Evolutionary conservation across 2,329 filamentous ascomycete species (phyloP), one percentile per base, ranked within the genome.

Genomic region (Mycosphaerella sp.): DNA sequence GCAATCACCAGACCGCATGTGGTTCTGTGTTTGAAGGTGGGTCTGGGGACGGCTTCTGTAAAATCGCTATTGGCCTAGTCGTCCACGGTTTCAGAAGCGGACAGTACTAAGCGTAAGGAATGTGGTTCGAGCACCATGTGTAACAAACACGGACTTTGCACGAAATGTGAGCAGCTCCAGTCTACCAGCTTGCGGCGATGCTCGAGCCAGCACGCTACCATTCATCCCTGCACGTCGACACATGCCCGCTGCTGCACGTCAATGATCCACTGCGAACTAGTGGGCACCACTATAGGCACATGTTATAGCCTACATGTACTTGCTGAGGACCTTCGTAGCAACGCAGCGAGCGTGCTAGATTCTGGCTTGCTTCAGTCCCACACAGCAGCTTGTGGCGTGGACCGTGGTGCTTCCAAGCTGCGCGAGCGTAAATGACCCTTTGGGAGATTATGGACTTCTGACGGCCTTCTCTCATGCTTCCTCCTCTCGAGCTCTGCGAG

Each of bases 301-400:
- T 56, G 53, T 44, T 43, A 49, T 43, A 47, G 18, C 28, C 21
- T 25, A 5, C 21, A n/a, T n/a, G n/a, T 50, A 44, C 36, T 49
- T 39, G 34, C 37, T 35, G 45, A 25, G 49, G 35, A 35, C 43
- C 47, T 34, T 45, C 25, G 41, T 25, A 43, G 50, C 53, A 54
- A 34, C 39, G 51, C 49, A 49, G 51, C 39, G 55, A 54, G 44
- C 47, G 58, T 60, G 55, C 59, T 56, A 59, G 50, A 53, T 48
- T 57, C 45, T 41, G 52, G 55, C 53, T 48, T 59, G 57, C 52
- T 44, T 39, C 53, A 59, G 62, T 63, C 62, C 58, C 60, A 64
- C 63, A 61, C 59, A 52, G 56, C 48, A 62, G 56, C 49, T 49
- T 54, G 62, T 66, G 64, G 64, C 64, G 62, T 59, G 55, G 57